Percentiles rank a stretch among this genome's conserved stretches.
Conservation (phyloP, 768 basidiomycete species). For the Cystobasidium tubakii region DNA sequence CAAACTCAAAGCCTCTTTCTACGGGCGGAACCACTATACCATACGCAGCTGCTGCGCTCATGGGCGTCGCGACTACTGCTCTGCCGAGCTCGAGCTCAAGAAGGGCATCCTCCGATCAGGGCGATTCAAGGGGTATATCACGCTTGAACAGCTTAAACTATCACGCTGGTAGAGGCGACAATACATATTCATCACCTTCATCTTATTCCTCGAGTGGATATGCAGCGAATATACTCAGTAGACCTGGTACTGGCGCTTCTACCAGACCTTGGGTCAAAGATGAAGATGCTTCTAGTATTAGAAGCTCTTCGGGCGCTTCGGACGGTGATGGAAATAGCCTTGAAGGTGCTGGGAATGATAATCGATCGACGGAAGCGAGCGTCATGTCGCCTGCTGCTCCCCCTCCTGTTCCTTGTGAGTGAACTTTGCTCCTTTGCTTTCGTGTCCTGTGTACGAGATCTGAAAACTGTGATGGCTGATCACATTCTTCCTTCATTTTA, state of each 20-base stretch:
- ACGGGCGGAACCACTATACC: too few species aligned
- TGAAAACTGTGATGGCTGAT: too few species aligned
- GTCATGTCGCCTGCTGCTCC: constrained; percentile 26
- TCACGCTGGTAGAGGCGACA: not conserved
- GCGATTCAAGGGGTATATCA: not conserved
- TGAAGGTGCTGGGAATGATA: not conserved
- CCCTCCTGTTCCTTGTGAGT: constrained; percentile 29
- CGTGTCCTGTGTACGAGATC: too few species aligned
- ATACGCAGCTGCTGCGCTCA: too few species aligned
- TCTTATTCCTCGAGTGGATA: not conserved
- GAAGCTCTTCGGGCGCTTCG: constrained; percentile 5
- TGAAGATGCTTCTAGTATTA: constrained; percentile 6
- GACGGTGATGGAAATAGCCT: not conserved
- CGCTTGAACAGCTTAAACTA: not conserved
- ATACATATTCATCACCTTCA: not conserved
- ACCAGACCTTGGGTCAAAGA: constrained; percentile 28
- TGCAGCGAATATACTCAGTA: not conserved
- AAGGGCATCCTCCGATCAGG: too few species aligned
- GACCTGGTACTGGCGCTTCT: not conserved
- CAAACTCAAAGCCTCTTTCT: too few species aligned
- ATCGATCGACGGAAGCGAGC: not conserved
- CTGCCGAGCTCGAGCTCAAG: too few species aligned
- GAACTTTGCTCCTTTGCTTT: too few species aligned
- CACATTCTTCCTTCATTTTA: not conserved
- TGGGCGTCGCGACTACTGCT: too few species aligned